Evolutionary conservation across 768 basidiomycete genomes (phyloP).

Genomic region (Auricularia sp.): DNA sequence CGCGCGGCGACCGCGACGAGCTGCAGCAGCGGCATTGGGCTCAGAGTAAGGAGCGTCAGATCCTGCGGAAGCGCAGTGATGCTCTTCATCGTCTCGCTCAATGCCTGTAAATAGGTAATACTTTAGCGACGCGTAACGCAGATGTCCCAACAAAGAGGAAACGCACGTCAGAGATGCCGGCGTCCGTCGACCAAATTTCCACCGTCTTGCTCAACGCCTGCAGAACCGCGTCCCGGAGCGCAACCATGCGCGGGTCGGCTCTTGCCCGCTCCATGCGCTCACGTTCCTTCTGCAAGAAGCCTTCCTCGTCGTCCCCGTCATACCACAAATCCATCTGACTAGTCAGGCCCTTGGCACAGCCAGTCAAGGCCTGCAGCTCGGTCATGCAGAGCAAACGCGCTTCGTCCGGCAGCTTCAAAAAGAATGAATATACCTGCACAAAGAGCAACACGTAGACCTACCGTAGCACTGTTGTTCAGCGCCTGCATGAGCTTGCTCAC

Average conservation of each 20-base stretch:
- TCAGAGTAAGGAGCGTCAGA: slow-evolving; percentile 67
- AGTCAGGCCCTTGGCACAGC: slow-evolving; percentile 81
- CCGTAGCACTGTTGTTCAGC: slow-evolving; percentile 36
- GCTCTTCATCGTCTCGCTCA: slow-evolving; percentile 77
- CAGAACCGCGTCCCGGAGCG: slow-evolving; percentile 58
- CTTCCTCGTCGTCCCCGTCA: slow-evolving; percentile 42
- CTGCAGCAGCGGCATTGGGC: slow-evolving; percentile 72
- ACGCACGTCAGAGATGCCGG: slow-evolving; percentile 65
- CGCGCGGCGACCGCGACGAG: slow-evolving; percentile 64
- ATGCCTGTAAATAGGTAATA: slow-evolving; percentile 33
- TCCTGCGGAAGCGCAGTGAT: slow-evolving; percentile 75
- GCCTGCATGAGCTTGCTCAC: slow-evolving; percentile 57
- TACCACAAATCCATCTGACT: slow-evolving; percentile 58
- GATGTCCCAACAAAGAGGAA: slow-evolving; percentile 1
- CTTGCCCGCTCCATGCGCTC: slow-evolving; percentile 51
- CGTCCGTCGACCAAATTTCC: slow-evolving; percentile 71
- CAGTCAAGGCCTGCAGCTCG: slow-evolving; percentile 72
- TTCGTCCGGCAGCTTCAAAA: slow-evolving; percentile 58
- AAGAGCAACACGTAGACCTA: neutral
- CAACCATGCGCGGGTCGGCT: slow-evolving; percentile 50
- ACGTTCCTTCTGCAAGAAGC: slow-evolving; percentile 37
- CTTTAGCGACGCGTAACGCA: neutral
- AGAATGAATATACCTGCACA: slow-evolving; percentile 4
- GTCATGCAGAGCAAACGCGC: slow-evolving; percentile 54
- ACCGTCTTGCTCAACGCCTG: slow-evolving; percentile 48